Conservation (phyloP, 2,329 filamentous ascomycete genomes). For the Huntiella savannae region DNA sequence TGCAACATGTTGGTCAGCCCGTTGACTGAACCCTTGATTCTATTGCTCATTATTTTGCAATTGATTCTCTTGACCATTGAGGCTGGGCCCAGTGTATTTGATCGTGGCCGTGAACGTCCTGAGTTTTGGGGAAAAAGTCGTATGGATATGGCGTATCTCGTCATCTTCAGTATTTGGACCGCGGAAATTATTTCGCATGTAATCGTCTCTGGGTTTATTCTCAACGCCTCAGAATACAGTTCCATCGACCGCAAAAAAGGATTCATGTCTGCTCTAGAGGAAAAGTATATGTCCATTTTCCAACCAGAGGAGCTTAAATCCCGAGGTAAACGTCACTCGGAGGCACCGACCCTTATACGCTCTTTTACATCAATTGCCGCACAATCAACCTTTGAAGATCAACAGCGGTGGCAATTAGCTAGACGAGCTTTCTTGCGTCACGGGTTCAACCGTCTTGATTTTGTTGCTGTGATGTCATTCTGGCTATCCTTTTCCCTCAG, state of each 20-base stretch:
- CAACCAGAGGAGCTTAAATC: constrained; percentile 60
- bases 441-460: constrained; percentile 89
- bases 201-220: constrained; percentile 80
- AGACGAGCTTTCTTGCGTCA: constrained; percentile 84
- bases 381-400: constrained; percentile 49
- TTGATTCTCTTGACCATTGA: constrained; percentile 76
- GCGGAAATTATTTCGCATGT: constrained; percentile 65
- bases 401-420: constrained; percentile 69
- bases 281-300: constrained; percentile 63
- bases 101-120: constrained; percentile 38
- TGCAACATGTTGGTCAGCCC: constrained; percentile 77
- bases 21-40: constrained; percentile 66
- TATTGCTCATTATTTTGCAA: constrained; percentile 75
- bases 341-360: constrained; percentile 3
- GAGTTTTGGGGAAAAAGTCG: constrained; percentile 44
- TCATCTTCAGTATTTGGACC: constrained; percentile 76
- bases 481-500: constrained; percentile 76
- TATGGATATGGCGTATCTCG: constrained; percentile 67
- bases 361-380: constrained; percentile 51
- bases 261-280: constrained; percentile 50
- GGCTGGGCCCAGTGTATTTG: constrained; percentile 51
- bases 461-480: constrained; percentile 82
- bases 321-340: constrained; percentile 28
- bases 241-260: constrained; percentile 66
- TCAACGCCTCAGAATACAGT: constrained; percentile 83